phyloP scores from a whole-genome alignment of 805 yeast genomes.

The Saccharomycopsis sp. region DNA sequence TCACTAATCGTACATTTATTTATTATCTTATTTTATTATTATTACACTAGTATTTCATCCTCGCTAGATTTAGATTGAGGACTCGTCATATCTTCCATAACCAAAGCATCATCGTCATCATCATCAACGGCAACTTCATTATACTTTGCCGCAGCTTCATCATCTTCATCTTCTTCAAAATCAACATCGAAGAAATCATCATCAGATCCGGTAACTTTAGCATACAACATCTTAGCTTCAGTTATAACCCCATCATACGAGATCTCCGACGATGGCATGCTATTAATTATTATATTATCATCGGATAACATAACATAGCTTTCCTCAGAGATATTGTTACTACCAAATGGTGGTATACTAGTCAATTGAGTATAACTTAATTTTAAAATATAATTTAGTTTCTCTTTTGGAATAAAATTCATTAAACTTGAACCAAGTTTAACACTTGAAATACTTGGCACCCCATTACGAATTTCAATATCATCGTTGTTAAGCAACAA shows the following conservation, averaged over 20 bases:
- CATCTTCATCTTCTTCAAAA: constrained; percentile 88
- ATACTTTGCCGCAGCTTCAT: constrained; percentile 22
- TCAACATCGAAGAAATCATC: constrained; percentile 96
- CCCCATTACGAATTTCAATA: constrained; percentile 50
- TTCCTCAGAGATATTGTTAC: constrained; percentile 35
- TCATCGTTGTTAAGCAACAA: constrained; percentile 45
- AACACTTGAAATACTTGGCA: constrained; percentile 59
- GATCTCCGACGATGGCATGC: constrained; percentile 77
- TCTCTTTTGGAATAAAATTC: constrained; percentile 77
- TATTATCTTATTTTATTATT: not conserved
- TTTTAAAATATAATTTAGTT: constrained; percentile 53
- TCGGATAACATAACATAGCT: not conserved
- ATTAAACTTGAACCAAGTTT: constrained; percentile 80
- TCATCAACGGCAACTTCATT: constrained; percentile 3
- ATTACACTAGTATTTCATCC: constrained; percentile 17
- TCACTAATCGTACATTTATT: too few relatives aligned
- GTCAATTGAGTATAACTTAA: constrained; percentile 55
- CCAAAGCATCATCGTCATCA: constrained; percentile 16
- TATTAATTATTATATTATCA: constrained; percentile 31
- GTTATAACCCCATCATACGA: constrained; percentile 88
- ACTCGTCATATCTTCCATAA: constrained; percentile 20
- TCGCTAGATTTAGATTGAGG: constrained; percentile 17
- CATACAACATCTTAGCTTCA: constrained; percentile 70
- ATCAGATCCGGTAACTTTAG: constrained; percentile 79
- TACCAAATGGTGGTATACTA: constrained; percentile 49